Percentiles rank a stretch among this genome's conserved stretches.
Conservation (phyloP, 2,329 filamentous ascomycete genomes). For the Monosporascus sp. region DNA sequence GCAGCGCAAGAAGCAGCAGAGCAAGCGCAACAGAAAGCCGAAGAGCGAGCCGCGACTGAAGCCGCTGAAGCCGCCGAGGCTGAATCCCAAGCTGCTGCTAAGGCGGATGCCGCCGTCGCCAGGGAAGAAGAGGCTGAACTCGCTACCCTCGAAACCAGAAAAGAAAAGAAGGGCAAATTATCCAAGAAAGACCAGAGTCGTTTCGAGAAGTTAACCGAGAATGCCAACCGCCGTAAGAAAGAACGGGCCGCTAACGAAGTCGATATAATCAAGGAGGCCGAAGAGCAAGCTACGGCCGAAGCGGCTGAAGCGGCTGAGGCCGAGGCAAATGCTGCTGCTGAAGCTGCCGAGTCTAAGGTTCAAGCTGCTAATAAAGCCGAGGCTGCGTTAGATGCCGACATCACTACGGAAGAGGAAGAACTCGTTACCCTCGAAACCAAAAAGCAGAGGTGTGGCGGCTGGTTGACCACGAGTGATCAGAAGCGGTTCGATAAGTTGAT, state of each 20-base stretch:
- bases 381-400: neutral
- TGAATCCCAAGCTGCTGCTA: constrained; percentile 7
- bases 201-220: constrained; percentile 21
- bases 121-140: neutral
- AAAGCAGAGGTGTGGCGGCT: no score
- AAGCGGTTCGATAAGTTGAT: no score
- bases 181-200: constrained; percentile 27
- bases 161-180: constrained; percentile 32
- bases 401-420: constrained; percentile 19
- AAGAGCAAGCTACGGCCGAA: neutral
- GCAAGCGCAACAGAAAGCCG: constrained; percentile 1
- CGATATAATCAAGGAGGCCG: constrained; percentile 24
- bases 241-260: constrained; percentile 31
- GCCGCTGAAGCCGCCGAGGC: constrained; percentile 16
- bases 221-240: constrained; percentile 23
- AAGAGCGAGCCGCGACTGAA: neutral
- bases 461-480: no score
- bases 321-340: constrained; percentile 16
- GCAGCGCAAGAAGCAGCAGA: constrained; percentile 18
- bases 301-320: constrained; percentile 8
- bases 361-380: constrained; percentile 3
- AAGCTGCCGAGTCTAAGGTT: constrained; percentile 8
- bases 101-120: constrained; percentile 8
- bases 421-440: no score
- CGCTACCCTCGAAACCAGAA: constrained; percentile 14